Evolutionary conservation across 176 grass and related monocot species (phyloP).

Genomic region (Paspalum notatum): DNA sequence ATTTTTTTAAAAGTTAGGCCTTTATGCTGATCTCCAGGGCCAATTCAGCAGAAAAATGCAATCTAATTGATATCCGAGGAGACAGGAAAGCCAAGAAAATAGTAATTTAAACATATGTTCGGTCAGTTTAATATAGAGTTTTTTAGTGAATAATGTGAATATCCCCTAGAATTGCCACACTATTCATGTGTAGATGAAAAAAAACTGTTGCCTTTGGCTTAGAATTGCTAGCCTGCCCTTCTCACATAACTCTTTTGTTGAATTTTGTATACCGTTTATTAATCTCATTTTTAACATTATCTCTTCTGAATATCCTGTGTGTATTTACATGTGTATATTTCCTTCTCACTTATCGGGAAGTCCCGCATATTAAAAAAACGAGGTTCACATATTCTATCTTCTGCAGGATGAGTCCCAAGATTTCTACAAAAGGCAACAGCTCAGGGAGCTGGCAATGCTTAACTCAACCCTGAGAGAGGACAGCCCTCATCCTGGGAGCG

Average conservation of each 20-base stretch:
- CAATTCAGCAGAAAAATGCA: neutral
- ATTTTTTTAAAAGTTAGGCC: neutral
- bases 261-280: neutral
- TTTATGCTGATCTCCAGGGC: neutral
- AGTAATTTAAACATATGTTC: neutral
- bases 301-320: neutral
- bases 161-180: neutral
- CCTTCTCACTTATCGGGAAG: neutral
- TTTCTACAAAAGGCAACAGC: conserved; percentile 94
- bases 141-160: neutral
- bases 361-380: neutral
- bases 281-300: neutral
- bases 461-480: conserved; percentile 86
- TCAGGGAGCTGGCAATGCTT: conserved; percentile 89
- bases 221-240: neutral
- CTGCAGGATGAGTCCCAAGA: conserved; percentile 92
- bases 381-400: neutral
- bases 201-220: neutral
- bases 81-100: neutral
- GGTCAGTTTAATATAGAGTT: neutral
- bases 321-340: conserved; percentile 1
- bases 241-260: neutral
- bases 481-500: conserved; percentile 70
- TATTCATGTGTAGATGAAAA: neutral
- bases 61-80: neutral